Evolutionary conservation across 345 rosid genomes (phyloP).

Genomic region (Sisymbrium altissimum): DNA sequence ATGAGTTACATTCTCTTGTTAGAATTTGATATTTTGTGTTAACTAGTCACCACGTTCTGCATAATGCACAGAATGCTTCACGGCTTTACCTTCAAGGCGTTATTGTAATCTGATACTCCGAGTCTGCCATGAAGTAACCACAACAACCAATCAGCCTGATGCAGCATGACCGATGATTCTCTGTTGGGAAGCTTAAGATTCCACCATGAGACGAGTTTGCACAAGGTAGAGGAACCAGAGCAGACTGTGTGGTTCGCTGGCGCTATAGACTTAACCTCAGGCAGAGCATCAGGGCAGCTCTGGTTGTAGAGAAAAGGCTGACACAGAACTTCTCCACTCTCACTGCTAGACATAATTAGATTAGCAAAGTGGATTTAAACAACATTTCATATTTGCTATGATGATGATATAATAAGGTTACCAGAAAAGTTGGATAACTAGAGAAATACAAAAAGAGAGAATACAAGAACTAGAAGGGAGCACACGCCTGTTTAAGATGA

Average conservation of each 20-base stretch:
- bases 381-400: not conserved
- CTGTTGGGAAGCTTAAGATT: slow-evolving; percentile 36
- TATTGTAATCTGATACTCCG: slow-evolving; percentile 91
- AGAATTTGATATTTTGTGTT: not conserved
- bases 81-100: slow-evolving; percentile 66
- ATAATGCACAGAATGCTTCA: not conserved
- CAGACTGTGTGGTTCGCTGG: slow-evolving; percentile 91
- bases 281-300: slow-evolving; percentile 75
- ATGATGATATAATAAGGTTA: no score
- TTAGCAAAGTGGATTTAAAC: not conserved
- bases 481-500: slow-evolving; percentile 67
- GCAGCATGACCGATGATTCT: slow-evolving; percentile 61
- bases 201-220: slow-evolving; percentile 98
- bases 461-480: not conserved
- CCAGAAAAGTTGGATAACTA: not conserved
- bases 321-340: slow-evolving; percentile 59
- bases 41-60: no score
- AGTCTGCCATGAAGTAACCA: slow-evolving; percentile 90
- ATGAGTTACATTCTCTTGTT: not conserved
- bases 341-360: slow-evolving; percentile 41
- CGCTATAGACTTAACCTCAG: slow-evolving; percentile 65
- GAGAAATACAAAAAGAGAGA: not conserved
- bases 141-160: slow-evolving; percentile 96
- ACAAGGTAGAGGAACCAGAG: slow-evolving; percentile 79
- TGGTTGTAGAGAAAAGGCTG: slow-evolving; percentile 80